Evolutionary conservation across 2,329 filamentous ascomycete genomes (phyloP), one percentile per base, ranked within the genome.

Genomic region (Xylariaceae sp.): DNA sequence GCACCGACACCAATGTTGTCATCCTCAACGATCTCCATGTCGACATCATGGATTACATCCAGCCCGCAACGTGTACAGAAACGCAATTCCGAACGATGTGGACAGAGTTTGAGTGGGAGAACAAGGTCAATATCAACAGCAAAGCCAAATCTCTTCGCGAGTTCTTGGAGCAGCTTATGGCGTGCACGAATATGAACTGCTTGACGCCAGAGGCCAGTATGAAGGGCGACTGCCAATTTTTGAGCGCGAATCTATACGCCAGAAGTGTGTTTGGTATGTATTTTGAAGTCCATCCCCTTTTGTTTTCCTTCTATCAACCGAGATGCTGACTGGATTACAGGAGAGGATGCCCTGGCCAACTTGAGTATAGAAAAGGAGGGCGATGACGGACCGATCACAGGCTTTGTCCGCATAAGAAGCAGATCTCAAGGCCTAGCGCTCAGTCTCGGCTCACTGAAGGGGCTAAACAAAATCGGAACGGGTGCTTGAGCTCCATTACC

Each of bases 61-160:
- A 97, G 70, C 94, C 94, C 1, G 92, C 92, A 6, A 86, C 91
- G 15, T 99, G 94, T 79, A 94, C 90, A 4, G 94, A 99, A 78
- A 96, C 92, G 10, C 91, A 97, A 68, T 99, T 99, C 85, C 85
- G 94, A 56, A 95, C 90, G n/a, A 99, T 99, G 94, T 99, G 94
- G 94, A 99, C 94, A 36, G 94, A 99, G 70, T 99, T 99, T 63
- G 94, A 99, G 71, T 99, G 94, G 94, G 94, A 99, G 79, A 99
- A 99, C 77, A 99, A 99, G 82, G 92, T 99, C 72, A 99, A 99
- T 76, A 97, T 99, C 76, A 96, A 96, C 75, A 95, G 89, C 60
- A 97, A 96, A 79, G 90, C 89, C 62, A 95, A 92, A 77, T 87
- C 84, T 26, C 79, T 99, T 57, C 84, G 92, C 47, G 90, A 95